phyloP scores from a whole-genome alignment of 2,329 filamentous ascomycete genomes.

The Colletotrichum sp. region DNA sequence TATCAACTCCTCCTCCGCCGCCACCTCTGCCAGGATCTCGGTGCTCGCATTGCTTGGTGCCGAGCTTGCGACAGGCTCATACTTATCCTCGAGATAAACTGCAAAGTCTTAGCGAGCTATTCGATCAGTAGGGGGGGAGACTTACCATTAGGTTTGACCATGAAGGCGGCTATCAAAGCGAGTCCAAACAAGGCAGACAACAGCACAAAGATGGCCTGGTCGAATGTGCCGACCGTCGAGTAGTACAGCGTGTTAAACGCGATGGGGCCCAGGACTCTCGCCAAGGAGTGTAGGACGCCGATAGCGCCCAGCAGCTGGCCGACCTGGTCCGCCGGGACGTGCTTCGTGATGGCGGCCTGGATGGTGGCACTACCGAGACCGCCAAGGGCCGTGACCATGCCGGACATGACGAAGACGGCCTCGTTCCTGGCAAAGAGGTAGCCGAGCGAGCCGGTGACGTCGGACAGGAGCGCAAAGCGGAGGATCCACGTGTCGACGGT shows the following conservation, averaged over 20 bases:
- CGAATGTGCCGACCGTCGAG: constrained; percentile 76
- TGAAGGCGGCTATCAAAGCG: constrained; percentile 70
- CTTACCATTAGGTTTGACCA: constrained; percentile 78
- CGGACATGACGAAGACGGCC: constrained; percentile 72
- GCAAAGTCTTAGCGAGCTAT: not conserved
- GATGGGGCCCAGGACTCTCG: constrained; percentile 79
- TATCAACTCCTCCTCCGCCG: constrained; percentile 9
- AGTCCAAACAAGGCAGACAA: constrained; percentile 70
- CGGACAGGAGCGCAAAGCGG: constrained; percentile 75
- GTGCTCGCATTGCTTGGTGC: not conserved
- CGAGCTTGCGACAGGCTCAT: not conserved
- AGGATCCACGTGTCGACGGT: constrained; percentile 79
- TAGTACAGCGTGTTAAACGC: constrained; percentile 89
- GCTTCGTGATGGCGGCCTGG: constrained; percentile 86
- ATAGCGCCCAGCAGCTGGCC: constrained; percentile 89
- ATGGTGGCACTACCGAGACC: constrained; percentile 86
- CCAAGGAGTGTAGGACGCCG: constrained; percentile 83
- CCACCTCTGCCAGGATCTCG: not conserved
- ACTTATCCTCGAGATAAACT: constrained; percentile 20
- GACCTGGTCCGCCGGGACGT: constrained; percentile 81
- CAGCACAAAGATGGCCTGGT: constrained; percentile 84
- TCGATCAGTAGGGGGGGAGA: rapidly evolving
- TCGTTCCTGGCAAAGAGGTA: constrained; percentile 71
- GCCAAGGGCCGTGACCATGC: constrained; percentile 76
- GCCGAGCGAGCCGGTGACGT: constrained; percentile 76